Conservation (phyloP, 1,284 basidiomycete genomes). For the Apiotrichum montevideense region DNA sequence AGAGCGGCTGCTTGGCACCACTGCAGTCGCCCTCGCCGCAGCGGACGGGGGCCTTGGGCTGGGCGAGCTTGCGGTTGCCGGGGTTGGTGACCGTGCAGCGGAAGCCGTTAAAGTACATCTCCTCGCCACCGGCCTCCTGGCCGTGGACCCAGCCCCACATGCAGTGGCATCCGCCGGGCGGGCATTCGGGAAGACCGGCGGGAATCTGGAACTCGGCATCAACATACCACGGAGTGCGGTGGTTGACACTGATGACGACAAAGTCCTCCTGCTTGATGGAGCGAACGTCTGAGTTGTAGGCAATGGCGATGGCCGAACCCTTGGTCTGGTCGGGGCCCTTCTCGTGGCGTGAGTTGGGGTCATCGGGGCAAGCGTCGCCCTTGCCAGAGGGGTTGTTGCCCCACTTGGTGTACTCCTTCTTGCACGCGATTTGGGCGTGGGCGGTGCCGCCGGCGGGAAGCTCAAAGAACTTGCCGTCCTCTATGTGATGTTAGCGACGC, state of each 20-base stretch:
- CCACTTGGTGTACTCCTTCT: background rate
- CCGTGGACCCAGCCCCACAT: constrained; percentile 38
- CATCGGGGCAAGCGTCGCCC: background rate
- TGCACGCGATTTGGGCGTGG: constrained; percentile 4
- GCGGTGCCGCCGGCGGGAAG: constrained; percentile 36
- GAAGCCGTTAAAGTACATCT: constrained; percentile 34
- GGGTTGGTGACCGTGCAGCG: constrained; percentile 38
- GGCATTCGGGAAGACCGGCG: constrained; percentile 58
- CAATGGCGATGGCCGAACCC: constrained; percentile 53
- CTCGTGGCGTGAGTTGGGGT: background rate
- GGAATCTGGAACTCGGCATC: constrained; percentile 63
- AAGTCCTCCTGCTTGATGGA: constrained; percentile 61
- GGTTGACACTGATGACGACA: constrained; percentile 63
- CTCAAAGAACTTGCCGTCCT: constrained; percentile 31
- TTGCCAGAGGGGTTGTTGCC: background rate
- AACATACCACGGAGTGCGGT: constrained; percentile 62
- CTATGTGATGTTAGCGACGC: background rate
- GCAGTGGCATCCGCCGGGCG: no score
- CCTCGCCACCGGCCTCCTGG: constrained; percentile 26
- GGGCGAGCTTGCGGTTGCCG: constrained; percentile 15
- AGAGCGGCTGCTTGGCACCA: constrained; percentile 36
- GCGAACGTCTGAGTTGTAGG: constrained; percentile 57
- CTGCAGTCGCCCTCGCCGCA: constrained; percentile 18
- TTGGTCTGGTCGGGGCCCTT: background rate
- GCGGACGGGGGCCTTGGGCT: constrained; percentile 27